Percentiles rank a stretch among this genome's conserved stretches.
phyloP scores from a whole-genome alignment of 2,329 filamentous ascomycete genomes.

The Calonectria hongkongensis region DNA sequence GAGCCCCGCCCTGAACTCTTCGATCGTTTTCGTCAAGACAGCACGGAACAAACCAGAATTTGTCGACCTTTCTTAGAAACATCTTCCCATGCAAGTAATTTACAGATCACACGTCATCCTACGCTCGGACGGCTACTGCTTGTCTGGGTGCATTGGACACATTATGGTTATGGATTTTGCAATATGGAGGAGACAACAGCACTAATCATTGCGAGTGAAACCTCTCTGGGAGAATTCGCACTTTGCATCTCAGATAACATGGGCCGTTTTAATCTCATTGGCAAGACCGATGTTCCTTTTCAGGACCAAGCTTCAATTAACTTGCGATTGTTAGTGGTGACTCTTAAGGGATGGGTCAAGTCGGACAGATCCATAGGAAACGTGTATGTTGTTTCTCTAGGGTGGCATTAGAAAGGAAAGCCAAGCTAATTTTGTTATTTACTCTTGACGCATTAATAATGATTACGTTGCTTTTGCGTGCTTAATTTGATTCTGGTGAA shows the following conservation, averaged over 20 bases:
- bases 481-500: not conserved
- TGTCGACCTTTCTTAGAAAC: slow-evolving; percentile 68
- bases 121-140: slow-evolving; percentile 70
- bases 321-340: slow-evolving; percentile 47
- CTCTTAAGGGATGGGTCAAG: slow-evolving; percentile 43
- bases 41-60: slow-evolving; percentile 64
- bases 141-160: slow-evolving; percentile 75
- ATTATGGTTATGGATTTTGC: slow-evolving; percentile 78
- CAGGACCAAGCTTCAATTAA: slow-evolving; percentile 49
- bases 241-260: slow-evolving; percentile 53
- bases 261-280: slow-evolving; percentile 43
- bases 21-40: slow-evolving; percentile 59
- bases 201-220: slow-evolving; percentile 51
- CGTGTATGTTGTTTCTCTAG: slow-evolving; percentile 50
- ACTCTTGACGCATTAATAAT: slow-evolving; percentile 50
- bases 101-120: slow-evolving; percentile 76
- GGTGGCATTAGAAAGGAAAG: slow-evolving; percentile 38
- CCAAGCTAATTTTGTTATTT: slow-evolving; percentile 44
- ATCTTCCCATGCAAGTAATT: slow-evolving; percentile 72
- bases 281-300: slow-evolving; percentile 37
- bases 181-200: slow-evolving; percentile 65
- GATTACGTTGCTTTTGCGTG: slow-evolving; percentile 46
- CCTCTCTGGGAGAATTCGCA: slow-evolving; percentile 39
- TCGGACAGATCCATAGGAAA: slow-evolving; percentile 46
- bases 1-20: slow-evolving; percentile 54